These are phyloP conservation scores for Trametes elegans DNA, from an alignment of 768 basidiomycete species.

Conservation along the genomic window DNA sequence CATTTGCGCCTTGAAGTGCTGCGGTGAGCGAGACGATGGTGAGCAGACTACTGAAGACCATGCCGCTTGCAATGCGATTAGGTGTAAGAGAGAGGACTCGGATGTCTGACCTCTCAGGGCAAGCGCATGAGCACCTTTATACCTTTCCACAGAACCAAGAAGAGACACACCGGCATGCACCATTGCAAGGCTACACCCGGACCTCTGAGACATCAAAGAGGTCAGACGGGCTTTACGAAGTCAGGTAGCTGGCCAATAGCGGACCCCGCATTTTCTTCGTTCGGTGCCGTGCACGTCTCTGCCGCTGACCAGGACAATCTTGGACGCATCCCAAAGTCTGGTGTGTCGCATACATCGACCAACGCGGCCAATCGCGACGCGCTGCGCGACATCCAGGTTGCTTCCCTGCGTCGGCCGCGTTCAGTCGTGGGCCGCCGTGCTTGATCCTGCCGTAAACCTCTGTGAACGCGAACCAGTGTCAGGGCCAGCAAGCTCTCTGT, in stretches of 20 bases:
- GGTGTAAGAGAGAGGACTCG: not conserved
- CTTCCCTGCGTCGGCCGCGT: not conserved
- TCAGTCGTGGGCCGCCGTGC: not conserved
- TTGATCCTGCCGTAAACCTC: constrained; percentile 3
- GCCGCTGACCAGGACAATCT: not conserved
- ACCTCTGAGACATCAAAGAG: not conserved
- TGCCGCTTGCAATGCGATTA: constrained; percentile 3
- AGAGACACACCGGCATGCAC: not conserved
- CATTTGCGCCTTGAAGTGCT: constrained; percentile 19
- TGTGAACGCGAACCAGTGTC: not conserved
- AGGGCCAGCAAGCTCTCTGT: not conserved
- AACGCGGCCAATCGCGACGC: not conserved
- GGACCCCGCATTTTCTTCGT: not conserved
- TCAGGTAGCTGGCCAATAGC: not conserved
- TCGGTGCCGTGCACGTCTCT: not conserved
- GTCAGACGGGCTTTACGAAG: not conserved
- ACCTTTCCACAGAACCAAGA: not conserved
- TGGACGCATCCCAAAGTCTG: constrained; percentile 1
- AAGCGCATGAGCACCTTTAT: constrained; percentile 3
- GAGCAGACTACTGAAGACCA: constrained; percentile 24
- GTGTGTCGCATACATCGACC: not conserved
- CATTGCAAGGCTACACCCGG: too few relatives aligned
- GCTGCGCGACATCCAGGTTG: not conserved
- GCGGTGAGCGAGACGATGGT: constrained; percentile 17
- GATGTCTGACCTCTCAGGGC: constrained; percentile 4